phyloP scores from a whole-genome alignment of 768 basidiomycete genomes.

The Gymnopilus junonius region DNA sequence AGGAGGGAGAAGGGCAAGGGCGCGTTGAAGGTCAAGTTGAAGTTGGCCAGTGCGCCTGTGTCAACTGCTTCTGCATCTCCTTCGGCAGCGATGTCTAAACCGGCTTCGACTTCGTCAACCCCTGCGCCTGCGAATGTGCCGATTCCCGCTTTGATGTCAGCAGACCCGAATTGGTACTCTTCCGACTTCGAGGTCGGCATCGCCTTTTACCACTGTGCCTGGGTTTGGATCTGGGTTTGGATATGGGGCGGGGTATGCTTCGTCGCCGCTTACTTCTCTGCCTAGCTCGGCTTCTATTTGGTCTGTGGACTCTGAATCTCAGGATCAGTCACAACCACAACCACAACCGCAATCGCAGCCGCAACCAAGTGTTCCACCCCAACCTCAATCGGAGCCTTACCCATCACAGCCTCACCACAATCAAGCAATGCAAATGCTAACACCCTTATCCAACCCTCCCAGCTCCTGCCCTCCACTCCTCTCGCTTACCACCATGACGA shows the following conservation, averaged over 20 bases:
- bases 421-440: too few species aligned
- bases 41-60: slow-evolving; percentile 36
- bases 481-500: slow-evolving; percentile 1
- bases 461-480: neutral
- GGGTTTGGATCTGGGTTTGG: neutral
- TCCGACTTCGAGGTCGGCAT: slow-evolving; percentile 27
- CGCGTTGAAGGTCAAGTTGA: slow-evolving; percentile 43
- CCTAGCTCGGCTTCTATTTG: neutral
- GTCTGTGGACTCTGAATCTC: neutral
- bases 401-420: too few species aligned
- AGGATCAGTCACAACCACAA: neutral
- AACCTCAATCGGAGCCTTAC: too few species aligned
- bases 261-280: neutral
- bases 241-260: neutral
- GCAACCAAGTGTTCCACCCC: neutral
- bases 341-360: neutral
- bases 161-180: slow-evolving; percentile 25
- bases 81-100: neutral
- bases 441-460: neutral
- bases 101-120: too few species aligned
- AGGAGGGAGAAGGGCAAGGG: slow-evolving; percentile 30
- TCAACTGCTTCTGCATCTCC: neutral
- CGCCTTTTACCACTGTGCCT: slow-evolving; percentile 20
- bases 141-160: neutral
- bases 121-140: neutral